A percentile compares a stretch with the other conserved stretches of the same genome.
Evolutionary conservation across 2,329 filamentous ascomycete genomes (phyloP).

Genomic region (Scolecobasidium constrictum): DNA sequence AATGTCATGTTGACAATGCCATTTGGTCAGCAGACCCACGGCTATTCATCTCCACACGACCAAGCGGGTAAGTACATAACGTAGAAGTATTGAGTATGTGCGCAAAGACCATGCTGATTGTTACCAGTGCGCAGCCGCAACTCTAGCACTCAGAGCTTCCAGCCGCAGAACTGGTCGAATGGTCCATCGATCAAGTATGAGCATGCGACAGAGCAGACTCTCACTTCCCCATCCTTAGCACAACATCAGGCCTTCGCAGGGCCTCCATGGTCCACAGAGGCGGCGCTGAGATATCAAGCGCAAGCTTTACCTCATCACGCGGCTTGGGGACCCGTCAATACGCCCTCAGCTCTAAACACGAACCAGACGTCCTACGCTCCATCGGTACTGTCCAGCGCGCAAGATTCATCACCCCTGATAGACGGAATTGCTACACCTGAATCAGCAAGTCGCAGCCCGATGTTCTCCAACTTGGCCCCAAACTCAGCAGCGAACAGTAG

Average conservation of each 20-base stretch:
- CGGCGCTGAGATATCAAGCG: no score
- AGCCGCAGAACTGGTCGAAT: neutral
- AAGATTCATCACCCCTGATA: neutral
- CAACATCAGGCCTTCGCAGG: no score
- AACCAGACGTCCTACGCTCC: neutral
- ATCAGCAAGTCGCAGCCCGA: neutral
- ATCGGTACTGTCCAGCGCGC: neutral
- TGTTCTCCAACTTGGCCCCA: neutral
- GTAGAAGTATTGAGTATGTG: no score
- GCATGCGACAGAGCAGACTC: neutral
- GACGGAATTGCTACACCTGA: neutral
- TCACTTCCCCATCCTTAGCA: neutral
- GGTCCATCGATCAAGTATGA: neutral
- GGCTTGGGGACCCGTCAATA: no score
- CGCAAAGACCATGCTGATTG: no score
- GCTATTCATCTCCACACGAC: neutral
- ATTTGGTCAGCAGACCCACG: neutral
- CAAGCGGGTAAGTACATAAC: no score
- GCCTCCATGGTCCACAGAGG: no score
- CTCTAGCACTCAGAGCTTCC: no score
- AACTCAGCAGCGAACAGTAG: neutral
- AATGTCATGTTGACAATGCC: neutral
- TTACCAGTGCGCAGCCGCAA: neutral
- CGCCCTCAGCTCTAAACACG: no score
- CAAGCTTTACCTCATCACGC: no score